A percentile compares a stretch with the other conserved stretches of the same genome.
These are phyloP conservation scores for Cicer bijugum DNA, from an alignment of 306 rosid species.

Conservation along the genomic window DNA sequence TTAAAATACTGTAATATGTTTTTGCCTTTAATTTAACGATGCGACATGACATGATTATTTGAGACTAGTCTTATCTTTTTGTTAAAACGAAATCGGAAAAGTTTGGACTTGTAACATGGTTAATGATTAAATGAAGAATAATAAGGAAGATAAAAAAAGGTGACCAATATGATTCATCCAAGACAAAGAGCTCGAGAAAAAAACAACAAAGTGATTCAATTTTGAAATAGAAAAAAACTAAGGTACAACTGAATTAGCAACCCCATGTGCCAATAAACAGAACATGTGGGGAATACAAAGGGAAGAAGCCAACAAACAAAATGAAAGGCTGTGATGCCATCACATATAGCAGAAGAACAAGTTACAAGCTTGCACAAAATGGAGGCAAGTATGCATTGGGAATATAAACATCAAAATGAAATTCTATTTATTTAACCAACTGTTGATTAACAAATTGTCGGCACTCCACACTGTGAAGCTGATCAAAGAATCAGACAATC, in stretches of 20 bases:
- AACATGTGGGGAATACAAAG: constrained; percentile 37
- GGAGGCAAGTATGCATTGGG: neutral
- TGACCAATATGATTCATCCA: neutral
- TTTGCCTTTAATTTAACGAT: too few relatives aligned
- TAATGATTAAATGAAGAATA: too few relatives aligned
- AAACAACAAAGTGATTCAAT: constrained; percentile 7
- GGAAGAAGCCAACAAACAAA: constrained; percentile 35
- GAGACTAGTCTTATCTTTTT: too few relatives aligned
- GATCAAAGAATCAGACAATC: constrained; percentile 4
- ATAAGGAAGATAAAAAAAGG: too few relatives aligned
- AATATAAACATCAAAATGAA: neutral
- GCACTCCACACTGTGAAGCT: constrained; percentile 1
- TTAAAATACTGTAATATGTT: too few relatives aligned
- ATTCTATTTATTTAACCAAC: neutral
- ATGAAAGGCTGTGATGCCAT: constrained; percentile 22
- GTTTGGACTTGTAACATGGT: too few relatives aligned
- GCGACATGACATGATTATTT: too few relatives aligned
- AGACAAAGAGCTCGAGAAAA: neutral
- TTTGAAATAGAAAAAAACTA: constrained; percentile 29
- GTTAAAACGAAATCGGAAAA: too few relatives aligned
- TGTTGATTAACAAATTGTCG: constrained; percentile 7
- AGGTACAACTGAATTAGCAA: constrained; percentile 35
- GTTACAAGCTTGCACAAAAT: neutral
- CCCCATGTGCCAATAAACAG: constrained; percentile 46
- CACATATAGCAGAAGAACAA: constrained; percentile 17